Conservation (phyloP, 169 alveolate species). For the Plasmodium billcollinsi region DNA sequence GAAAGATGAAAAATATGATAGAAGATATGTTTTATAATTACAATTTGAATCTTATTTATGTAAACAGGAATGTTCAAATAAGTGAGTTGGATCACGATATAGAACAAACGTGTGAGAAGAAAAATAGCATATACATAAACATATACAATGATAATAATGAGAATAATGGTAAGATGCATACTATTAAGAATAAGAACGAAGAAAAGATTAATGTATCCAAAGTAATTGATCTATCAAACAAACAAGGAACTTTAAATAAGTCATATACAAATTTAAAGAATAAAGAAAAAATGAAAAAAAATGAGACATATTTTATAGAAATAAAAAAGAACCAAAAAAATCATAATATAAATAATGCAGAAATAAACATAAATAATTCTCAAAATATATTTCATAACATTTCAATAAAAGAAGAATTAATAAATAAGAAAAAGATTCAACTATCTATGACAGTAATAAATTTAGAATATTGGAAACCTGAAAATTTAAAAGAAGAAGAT, state of each 20-base stretch:
- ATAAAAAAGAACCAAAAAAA: neutral
- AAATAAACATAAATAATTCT: neutral
- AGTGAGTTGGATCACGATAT: neutral
- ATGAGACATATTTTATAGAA: neutral
- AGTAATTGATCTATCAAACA: no score
- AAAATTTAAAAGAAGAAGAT: constrained; percentile 56
- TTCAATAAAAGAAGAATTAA: neutral
- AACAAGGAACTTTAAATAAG: no score
- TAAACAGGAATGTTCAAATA: constrained; percentile 25
- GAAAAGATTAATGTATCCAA: neutral
- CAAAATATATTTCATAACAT: neutral
- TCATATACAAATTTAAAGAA: no score
- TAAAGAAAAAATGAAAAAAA: no score
- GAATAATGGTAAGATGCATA: neutral
- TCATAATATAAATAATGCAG: neutral
- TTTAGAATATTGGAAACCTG: constrained; percentile 63
- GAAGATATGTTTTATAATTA: constrained; percentile 48
- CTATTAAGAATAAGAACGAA: neutral
- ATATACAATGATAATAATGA: neutral
- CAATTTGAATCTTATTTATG: constrained; percentile 23
- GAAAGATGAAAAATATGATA: constrained; percentile 34
- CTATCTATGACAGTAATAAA: constrained; percentile 49
- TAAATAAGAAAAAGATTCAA: constrained; percentile 5
- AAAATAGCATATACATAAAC: neutral
- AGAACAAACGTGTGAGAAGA: neutral